phyloP scores from a whole-genome alignment of 140 eudicot genomes.

The Bidens hawaiensis region DNA sequence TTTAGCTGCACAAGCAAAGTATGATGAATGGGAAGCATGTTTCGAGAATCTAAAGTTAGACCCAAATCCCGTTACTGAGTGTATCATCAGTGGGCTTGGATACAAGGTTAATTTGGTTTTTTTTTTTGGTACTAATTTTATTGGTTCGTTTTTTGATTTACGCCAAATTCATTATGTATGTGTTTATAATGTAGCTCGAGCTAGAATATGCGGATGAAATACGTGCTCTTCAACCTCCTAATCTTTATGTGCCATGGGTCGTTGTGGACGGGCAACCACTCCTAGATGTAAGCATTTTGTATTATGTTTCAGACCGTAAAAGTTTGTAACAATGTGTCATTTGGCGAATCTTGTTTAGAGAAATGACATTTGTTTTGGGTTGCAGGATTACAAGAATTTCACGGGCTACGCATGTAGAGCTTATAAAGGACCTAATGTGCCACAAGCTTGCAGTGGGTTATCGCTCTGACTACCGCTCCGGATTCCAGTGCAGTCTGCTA shows the following conservation, averaged over 20 bases:
- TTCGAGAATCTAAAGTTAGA: slow-evolving; percentile 58
- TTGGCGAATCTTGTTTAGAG: background rate
- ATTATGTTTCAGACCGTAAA: background rate
- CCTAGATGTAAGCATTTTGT: slow-evolving; percentile 50
- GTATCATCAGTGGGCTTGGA: slow-evolving; percentile 55
- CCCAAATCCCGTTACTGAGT: slow-evolving; percentile 51
- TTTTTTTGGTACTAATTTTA: too few species aligned
- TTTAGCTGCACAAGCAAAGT: slow-evolving; percentile 30
- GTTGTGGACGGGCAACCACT: slow-evolving; percentile 75
- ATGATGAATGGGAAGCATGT: slow-evolving; percentile 65
- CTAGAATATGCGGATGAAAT: slow-evolving; percentile 66
- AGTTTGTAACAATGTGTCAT: background rate
- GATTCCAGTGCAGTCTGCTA: slow-evolving; percentile 38
- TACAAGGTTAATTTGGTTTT: slow-evolving; percentile 44
- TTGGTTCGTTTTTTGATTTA: background rate
- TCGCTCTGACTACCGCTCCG: too few species aligned
- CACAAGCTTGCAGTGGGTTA: slow-evolving; percentile 47
- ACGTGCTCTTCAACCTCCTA: slow-evolving; percentile 73
- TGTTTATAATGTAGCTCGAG: slow-evolving; percentile 63
- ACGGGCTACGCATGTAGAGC: slow-evolving; percentile 59
- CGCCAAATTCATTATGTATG: background rate
- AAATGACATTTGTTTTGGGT: background rate
- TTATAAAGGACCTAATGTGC: slow-evolving; percentile 59
- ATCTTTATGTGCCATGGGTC: slow-evolving; percentile 90
- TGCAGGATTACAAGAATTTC: slow-evolving; percentile 56